phyloP scores from a whole-genome alignment of 176 grass and related monocot genomes.

The Ananas comosus region DNA sequence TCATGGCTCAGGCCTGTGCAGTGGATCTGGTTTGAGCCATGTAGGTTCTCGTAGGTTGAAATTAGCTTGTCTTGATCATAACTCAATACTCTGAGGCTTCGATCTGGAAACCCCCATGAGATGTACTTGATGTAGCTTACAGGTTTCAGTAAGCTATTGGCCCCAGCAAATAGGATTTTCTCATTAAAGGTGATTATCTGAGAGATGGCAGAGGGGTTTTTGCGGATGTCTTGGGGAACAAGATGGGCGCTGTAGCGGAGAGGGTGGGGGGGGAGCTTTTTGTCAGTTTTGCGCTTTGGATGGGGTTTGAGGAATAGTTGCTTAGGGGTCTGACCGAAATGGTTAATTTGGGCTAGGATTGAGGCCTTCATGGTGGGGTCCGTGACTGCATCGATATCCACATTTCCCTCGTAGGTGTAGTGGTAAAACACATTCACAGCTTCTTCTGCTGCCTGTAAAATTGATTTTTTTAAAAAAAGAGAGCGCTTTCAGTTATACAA shows the following conservation, averaged over 20 bases:
- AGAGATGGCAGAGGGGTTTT: conserved; percentile 58
- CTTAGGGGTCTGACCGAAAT: conserved; percentile 99
- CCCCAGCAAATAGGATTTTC: conserved; percentile 54
- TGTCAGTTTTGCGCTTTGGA: conserved; percentile 72
- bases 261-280: conserved; percentile 73
- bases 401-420: conserved; percentile 98
- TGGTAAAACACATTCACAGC: conserved; percentile 98
- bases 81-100: conserved; percentile 81
- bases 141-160: conserved; percentile 82
- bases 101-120: conserved; percentile 96
- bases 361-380: conserved; percentile 99
- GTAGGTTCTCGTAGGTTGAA: conserved; percentile 94
- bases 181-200: conserved; percentile 95
- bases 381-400: conserved; percentile 91
- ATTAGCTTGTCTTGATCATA: conserved; percentile 92
- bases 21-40: conserved; percentile 85
- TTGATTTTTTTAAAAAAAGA: neutral
- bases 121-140: conserved; percentile 71
- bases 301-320: conserved; percentile 91
- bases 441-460: conserved; percentile 84
- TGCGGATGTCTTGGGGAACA: conserved; percentile 74
- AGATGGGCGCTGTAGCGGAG: conserved; percentile 65
- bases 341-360: conserved; percentile 98
- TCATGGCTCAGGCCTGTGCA: conserved; percentile 94
- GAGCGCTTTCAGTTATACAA: neutral